Percentiles rank a stretch among this genome's conserved stretches.
Conservation (phyloP, 371 early-diverging fungal species). For the Mucor indicus region DNA sequence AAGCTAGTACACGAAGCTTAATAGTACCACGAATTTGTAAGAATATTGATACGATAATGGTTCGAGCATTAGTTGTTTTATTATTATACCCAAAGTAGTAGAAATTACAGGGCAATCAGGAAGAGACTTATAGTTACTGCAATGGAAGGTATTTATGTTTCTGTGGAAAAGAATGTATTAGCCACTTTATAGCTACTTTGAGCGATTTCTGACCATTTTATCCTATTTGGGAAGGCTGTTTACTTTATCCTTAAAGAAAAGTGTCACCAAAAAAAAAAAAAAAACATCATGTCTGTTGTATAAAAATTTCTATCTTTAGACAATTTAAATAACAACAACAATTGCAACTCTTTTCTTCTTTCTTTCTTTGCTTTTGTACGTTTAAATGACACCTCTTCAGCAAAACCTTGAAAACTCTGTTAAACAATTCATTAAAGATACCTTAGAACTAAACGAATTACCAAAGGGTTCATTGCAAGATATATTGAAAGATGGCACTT, state of each 20-base stretch:
- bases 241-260: slow-evolving; percentile 17
- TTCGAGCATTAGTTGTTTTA: no score
- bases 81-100: no score
- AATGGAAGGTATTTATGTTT: no score
- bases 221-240: slow-evolving; percentile 22
- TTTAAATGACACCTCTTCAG: slow-evolving; percentile 1
- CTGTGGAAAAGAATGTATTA: no score
- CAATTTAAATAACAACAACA: slow-evolving; percentile 2
- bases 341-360: not conserved
- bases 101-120: no score
- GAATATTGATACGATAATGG: no score
- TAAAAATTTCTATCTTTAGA: slow-evolving; percentile 8
- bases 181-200: no score
- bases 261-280: not conserved
- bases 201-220: not conserved
- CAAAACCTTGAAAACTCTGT: slow-evolving; percentile 21
- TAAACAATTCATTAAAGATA: slow-evolving; percentile 27
- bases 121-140: no score
- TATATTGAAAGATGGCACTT: slow-evolving; percentile 41
- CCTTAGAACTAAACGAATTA: slow-evolving; percentile 18
- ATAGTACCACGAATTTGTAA: no score
- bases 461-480: slow-evolving; percentile 31
- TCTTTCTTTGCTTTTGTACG: not conserved
- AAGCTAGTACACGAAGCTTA: no score
- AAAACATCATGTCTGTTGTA: slow-evolving; percentile 6